These are phyloP conservation scores for Vanrija sp. DNA, from an alignment of 1,284 basidiomycete genomes.

Conservation along the genomic window DNA sequence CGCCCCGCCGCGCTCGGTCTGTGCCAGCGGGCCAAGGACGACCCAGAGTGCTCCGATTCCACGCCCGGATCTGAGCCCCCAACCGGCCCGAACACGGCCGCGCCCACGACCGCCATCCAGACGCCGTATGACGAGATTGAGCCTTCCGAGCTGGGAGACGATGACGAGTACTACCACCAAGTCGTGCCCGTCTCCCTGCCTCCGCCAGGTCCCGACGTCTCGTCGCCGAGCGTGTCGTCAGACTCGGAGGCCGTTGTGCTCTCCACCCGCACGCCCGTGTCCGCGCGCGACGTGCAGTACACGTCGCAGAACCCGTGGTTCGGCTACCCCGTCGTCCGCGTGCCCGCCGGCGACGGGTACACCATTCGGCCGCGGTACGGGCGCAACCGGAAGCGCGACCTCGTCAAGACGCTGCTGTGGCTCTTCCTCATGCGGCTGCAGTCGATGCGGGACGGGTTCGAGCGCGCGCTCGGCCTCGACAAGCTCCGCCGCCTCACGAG, in stretches of 20 bases:
- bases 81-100: background rate
- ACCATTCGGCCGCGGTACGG: conserved; percentile 39
- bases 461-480: conserved; percentile 30
- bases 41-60: background rate
- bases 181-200: no score
- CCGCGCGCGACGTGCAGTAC: conserved; percentile 9
- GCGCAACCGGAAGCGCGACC: conserved; percentile 46
- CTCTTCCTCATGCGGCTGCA: conserved; percentile 46
- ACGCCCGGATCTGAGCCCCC: background rate
- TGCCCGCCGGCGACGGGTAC: conserved; percentile 17
- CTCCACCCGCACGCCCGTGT: background rate
- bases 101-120: background rate
- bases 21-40: background rate
- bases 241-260: background rate
- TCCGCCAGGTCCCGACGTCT: background rate
- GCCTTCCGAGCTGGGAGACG: background rate
- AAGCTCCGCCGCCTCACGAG: conserved; percentile 6
- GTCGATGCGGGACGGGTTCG: conserved; percentile 30
- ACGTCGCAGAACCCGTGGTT: conserved; percentile 44
- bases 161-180: no score
- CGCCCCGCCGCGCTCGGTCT: background rate
- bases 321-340: conserved; percentile 43
- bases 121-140: background rate
- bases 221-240: no score
- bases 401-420: conserved; percentile 47